Evolutionary conservation across 108 stramenopile species (phyloP).

Genomic region (Conticribra weissflogii): DNA sequence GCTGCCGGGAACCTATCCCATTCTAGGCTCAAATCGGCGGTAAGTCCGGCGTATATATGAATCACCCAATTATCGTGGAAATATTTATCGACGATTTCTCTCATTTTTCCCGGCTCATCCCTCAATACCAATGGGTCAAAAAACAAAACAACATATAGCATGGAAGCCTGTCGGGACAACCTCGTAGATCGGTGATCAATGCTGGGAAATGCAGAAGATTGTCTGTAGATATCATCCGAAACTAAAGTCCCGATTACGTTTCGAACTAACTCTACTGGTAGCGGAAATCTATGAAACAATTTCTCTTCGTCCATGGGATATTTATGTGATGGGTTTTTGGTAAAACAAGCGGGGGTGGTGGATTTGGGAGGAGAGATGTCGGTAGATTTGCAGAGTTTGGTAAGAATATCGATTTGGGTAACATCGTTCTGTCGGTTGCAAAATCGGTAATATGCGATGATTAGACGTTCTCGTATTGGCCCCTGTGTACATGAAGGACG

Average conservation of each 20-base stretch:
- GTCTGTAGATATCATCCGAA: constrained; percentile 66
- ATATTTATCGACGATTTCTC: constrained; percentile 64
- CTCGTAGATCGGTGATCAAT: constrained; percentile 65
- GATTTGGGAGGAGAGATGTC: constrained; percentile 21
- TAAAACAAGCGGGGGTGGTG: constrained; percentile 11
- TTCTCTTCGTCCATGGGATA: constrained; percentile 41
- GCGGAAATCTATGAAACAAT: constrained; percentile 53
- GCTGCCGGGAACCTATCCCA: constrained; percentile 63
- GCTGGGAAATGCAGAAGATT: constrained; percentile 51
- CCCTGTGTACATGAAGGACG: constrained; percentile 14
- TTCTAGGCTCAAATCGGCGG: constrained; percentile 61
- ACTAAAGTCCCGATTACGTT: constrained; percentile 54
- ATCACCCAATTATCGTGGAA: constrained; percentile 76
- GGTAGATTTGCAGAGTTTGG: constrained; percentile 46
- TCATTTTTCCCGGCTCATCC: constrained; percentile 45
- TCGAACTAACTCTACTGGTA: constrained; percentile 32
- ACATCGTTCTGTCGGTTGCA: constrained; percentile 36
- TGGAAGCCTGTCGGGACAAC: constrained; percentile 62
- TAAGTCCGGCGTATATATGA: constrained; percentile 52
- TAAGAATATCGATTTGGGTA: constrained; percentile 46
- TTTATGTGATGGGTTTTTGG: constrained; percentile 22
- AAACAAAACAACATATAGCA: constrained; percentile 68
- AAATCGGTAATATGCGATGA: constrained; percentile 56
- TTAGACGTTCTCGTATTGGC: constrained; percentile 58
- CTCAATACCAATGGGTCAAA: constrained; percentile 53